Evolutionary conservation across 192 early-diverging fungal species (phyloP), one percentile per base, ranked within the genome.

Genomic region (Linnemannia exigua): DNA sequence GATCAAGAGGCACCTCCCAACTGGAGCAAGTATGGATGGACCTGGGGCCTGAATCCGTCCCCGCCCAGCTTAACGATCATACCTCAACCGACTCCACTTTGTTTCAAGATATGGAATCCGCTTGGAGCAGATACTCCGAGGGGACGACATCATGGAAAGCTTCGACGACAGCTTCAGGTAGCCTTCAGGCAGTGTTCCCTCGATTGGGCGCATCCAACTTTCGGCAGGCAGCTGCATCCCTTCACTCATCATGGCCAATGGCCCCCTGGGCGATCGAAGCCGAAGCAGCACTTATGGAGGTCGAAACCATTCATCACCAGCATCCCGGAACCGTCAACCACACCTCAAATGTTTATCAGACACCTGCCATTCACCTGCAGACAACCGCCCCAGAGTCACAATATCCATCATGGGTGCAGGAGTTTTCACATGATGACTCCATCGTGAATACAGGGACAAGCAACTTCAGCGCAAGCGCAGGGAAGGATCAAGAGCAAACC

Each of bases 1-100:
- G 51, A 33, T 36, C 28, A 36, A 61, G 76, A 41, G 84, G 78
- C 19, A 61, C 71, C 14, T 68, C 78, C 8, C 84, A 86, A 50
- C 78, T 68, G 36, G 84, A 86, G 50, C 84, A 86, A 25, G 84
- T 86, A 4, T 38, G 68, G 84, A 70, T 79, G 63, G 84, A 82
- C 63, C 67, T n/a, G 47, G 19, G 61, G 44, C 15, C n/a, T 31
- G 47, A 54, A 35, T 69, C 58, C 4, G 28, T 63, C 3, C 58
- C 28, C 28, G 58, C 31, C 0, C 41, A 44, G 41, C 9, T 44
- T n/a, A n/a, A n/a, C n/a, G n/a, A n/a, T n/a, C n/a, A 25, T n/a
- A 54, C 8, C 52, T 54, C 52, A 20, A 9, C 22, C 58, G 58
- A 63, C 15, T 12, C 58, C 25, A 14, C 25, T 31, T 31, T n/a